These are phyloP conservation scores for Rhododendron griersonianum DNA, from an alignment of 148 eudicot genomes.

Conservation along the genomic window DNA sequence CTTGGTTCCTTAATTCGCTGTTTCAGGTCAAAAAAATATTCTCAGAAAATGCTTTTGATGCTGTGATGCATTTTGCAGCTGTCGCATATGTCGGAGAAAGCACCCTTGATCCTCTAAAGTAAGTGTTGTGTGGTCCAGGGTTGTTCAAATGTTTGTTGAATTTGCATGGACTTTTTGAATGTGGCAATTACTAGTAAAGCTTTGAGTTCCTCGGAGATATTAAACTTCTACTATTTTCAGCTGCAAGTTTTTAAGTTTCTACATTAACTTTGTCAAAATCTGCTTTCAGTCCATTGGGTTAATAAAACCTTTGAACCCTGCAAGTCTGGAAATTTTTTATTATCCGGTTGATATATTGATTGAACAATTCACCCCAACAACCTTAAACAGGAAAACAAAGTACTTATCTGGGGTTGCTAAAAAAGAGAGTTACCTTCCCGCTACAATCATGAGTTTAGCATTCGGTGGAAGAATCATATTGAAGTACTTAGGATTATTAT, in stretches of 20 bases:
- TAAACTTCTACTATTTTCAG: background rate
- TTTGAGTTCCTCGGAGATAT: background rate
- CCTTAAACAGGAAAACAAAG: background rate
- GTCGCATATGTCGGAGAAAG: constrained; percentile 99
- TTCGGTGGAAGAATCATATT: background rate
- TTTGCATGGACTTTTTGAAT: background rate
- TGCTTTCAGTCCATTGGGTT: background rate
- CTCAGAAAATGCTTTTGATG: constrained; percentile 88
- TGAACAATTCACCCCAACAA: background rate
- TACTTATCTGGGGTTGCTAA: background rate
- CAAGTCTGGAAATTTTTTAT: background rate
- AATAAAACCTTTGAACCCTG: background rate
- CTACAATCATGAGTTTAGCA: background rate
- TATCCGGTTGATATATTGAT: background rate
- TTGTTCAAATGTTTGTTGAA: background rate
- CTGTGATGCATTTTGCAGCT: constrained; percentile 95
- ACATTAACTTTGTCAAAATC: background rate
- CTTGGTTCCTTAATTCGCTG: constrained; percentile 33
- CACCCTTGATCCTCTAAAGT: constrained; percentile 89
- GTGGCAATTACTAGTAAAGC: background rate
- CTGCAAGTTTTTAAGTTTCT: background rate
- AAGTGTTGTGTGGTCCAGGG: constrained; percentile 16
- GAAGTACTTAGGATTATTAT: background rate
- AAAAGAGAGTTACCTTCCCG: background rate
- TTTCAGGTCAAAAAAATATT: constrained; percentile 72